A percentile compares a stretch with the other conserved stretches of the same genome.
Evolutionary conservation across 2,329 filamentous ascomycete species (phyloP).

Genomic region (Clathrospora elynae): DNA sequence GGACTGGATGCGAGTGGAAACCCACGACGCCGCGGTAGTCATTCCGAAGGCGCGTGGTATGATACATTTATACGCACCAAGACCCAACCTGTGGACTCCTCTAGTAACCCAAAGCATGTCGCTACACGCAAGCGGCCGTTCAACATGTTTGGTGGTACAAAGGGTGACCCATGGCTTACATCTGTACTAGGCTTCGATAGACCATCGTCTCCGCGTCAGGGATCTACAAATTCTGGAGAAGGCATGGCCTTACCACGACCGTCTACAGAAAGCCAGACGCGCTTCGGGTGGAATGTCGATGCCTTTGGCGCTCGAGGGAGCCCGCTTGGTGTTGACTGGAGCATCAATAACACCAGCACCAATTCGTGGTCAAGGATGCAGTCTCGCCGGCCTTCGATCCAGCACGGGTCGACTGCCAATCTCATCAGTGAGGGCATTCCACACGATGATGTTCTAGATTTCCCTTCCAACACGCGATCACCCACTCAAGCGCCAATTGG

Average conservation of each 20-base stretch:
- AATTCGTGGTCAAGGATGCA: slow-evolving; percentile 73
- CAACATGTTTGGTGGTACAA: slow-evolving; percentile 58
- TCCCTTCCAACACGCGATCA: slow-evolving; percentile 55
- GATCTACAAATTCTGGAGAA: slow-evolving; percentile 66
- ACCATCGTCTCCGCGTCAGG: slow-evolving; percentile 63
- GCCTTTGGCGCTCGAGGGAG: slow-evolving; percentile 50
- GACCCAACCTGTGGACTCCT: slow-evolving; percentile 39
- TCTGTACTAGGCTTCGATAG: slow-evolving; percentile 48
- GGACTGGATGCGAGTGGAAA: slow-evolving; percentile 55
- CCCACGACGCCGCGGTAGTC: slow-evolving; percentile 61
- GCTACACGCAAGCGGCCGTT: slow-evolving; percentile 54
- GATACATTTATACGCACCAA: slow-evolving; percentile 53
- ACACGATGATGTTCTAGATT: slow-evolving; percentile 58
- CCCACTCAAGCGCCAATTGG: slow-evolving; percentile 74
- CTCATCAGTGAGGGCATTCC: slow-evolving; percentile 58
- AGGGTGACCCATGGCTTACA: slow-evolving; percentile 57
- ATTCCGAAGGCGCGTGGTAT: slow-evolving; percentile 62
- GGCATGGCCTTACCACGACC: slow-evolving; percentile 44
- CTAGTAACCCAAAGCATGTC: slow-evolving; percentile 46
- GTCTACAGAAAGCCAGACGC: slow-evolving; percentile 46
- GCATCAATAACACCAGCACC: slow-evolving; percentile 43
- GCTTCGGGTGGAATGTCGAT: slow-evolving; percentile 47
- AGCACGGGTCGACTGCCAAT: slow-evolving; percentile 73
- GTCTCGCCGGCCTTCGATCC: slow-evolving; percentile 79
- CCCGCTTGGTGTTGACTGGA: slow-evolving; percentile 51